Evolutionary conservation across 1,284 basidiomycete species (phyloP), one percentile per base, ranked within the genome.

Genomic region (Uromyces viciae-fabae): DNA sequence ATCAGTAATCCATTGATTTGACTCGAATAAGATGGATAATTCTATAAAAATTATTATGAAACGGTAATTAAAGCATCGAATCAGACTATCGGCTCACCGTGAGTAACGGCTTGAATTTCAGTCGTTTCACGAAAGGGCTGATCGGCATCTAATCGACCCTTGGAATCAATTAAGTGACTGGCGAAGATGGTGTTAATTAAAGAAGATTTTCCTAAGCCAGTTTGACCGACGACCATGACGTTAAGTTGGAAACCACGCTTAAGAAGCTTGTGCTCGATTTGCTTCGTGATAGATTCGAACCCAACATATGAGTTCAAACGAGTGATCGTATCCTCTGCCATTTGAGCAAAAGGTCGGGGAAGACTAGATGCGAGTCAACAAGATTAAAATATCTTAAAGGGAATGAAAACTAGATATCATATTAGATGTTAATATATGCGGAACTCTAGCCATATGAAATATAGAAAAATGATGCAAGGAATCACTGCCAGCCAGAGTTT

Each of bases 191-290:
- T 98, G 90, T 98, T 98, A 87, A 99, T 94, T 85, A 99, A 89
- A 56, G 97, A 98, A 83, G 94, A 97, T 89, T 99, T 99, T 86
- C 96, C 97, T 64, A 99, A 89, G 83, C 96, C 97, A 71, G 95
- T 98, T 89, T 96, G 96, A 80, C 96, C 95, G 84, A 92, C 94
- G 82, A 94, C 92, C 86, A 97, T 96, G 83, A 95, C 92, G 86
- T 99, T 99, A 91, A 99, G 98, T 88, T 97, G 93, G 89, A 98
- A 98, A 82, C 95, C 96, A 84, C 96, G 92, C 89, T 98, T 98
- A 88, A 99, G 91, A 84, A 98, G 92, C 90, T 98, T 99, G 89
- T 95, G 93, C 90, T 99, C 96, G 86, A 99, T 98, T 88, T 98
- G 96, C 86, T 92, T 91, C 77, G 96, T 97, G 88, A 98, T 96